Conservation (phyloP, 2,329 filamentous ascomycete species). For the Pestalotiopsis sp. region DNA sequence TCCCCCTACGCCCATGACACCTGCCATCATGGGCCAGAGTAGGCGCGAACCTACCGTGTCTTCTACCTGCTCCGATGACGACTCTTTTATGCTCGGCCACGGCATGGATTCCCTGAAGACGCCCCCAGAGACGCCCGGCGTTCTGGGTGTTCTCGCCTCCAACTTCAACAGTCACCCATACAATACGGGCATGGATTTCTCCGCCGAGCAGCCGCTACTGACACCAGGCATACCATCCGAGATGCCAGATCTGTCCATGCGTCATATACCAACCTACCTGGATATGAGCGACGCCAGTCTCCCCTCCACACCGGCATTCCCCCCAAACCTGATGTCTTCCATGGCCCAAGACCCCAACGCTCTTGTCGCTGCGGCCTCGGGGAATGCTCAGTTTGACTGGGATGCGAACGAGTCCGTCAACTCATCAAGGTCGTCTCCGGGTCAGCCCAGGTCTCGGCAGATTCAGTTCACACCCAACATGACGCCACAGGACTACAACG, state of each 20-base stretch:
- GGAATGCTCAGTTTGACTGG: constrained; percentile 55
- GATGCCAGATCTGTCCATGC: constrained; percentile 43
- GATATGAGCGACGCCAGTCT: constrained; percentile 39
- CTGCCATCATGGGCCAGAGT: constrained; percentile 40
- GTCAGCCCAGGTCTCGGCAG: constrained; percentile 40
- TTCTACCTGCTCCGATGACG: constrained; percentile 41
- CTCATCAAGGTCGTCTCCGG: constrained; percentile 39
- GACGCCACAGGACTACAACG: constrained; percentile 44
- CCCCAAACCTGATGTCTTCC: constrained; percentile 43
- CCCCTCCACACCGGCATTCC: constrained; percentile 53
- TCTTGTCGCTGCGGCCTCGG: constrained; percentile 36
- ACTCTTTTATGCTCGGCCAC: constrained; percentile 32
- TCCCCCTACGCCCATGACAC: constrained; percentile 54
- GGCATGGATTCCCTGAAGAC: constrained; percentile 49
- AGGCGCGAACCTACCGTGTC: constrained; percentile 43
- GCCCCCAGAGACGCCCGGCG: constrained; percentile 55
- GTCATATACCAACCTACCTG: constrained; percentile 48
- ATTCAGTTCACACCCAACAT: constrained; percentile 50
- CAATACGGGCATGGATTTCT: constrained; percentile 26
- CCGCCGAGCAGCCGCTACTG: constrained; percentile 51
- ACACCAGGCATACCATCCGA: constrained; percentile 52
- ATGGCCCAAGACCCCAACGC: constrained; percentile 35
- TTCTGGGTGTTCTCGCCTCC: constrained; percentile 43
- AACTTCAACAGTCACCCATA: constrained; percentile 38
- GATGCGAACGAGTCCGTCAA: constrained; percentile 45